Evolutionary conservation across 345 rosid genomes (phyloP), one percentile per base, ranked within the genome.

Genomic region (Murraya koenigii): DNA sequence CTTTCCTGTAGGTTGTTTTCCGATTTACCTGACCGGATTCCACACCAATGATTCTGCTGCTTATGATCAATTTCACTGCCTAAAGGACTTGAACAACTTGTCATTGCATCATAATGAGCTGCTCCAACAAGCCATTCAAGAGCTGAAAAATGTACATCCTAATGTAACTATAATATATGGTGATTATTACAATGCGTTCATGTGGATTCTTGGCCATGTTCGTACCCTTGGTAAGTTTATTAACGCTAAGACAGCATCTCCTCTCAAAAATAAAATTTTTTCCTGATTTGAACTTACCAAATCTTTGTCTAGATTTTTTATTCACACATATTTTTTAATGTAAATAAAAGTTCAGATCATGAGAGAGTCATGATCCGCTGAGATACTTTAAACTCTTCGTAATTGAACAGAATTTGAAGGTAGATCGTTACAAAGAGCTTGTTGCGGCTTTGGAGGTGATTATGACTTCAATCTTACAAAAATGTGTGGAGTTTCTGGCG

Each of bases 51-150:
- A 68, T 23, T 66, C 77, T 0, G 30, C 72, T 47, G 60, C 80
- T 11, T 84, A 80, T 23, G 85, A 77, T 30, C 13, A 38, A 76
- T 9, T 64, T 17, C 69, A 65, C 9, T 82, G 79, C 58, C 72
- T 82, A 0, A 78, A 26, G 62, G 32, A 10, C 2, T 64, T 69
- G 15, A 82, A 82, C 26, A 15, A 41, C 23, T 28, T 78, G 23
- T 28, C 80, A 41, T 65, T 26, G 1, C 17, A 62, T 47, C 83
- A 80, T 38, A 80, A 80, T 56, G 14, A 75, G 2, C 41, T 32
- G 25, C 85, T 82, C 63, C 49, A 82, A 78, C 69, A 75, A 71
- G 68, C 74, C 32, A 75, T 82, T 36, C 30, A 64, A 54, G 59
- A 52, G 6, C 33, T 82, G 2, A 60, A 39, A n/a, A 23, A n/a